Evolutionary conservation across 768 basidiomycete genomes (phyloP).

Genomic region (Termitomyces sp.): DNA sequence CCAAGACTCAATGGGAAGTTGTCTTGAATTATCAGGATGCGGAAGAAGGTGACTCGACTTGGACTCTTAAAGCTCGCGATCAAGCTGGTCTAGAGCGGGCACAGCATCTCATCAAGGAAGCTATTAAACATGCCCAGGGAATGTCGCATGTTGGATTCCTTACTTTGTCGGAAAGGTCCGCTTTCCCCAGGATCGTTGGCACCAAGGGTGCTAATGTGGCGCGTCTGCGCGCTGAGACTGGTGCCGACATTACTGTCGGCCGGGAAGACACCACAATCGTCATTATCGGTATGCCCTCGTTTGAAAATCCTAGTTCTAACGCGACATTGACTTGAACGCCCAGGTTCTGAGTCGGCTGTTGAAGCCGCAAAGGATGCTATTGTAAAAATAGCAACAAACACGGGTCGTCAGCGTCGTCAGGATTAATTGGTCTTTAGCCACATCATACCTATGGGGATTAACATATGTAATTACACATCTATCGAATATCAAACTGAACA

Average conservation of each 20-base stretch:
- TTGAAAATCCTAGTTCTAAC: background rate
- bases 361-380: slow-evolving; percentile 74
- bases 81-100: slow-evolving; percentile 74
- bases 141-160: slow-evolving; percentile 83
- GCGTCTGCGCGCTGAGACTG: slow-evolving; percentile 82
- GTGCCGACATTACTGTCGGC: slow-evolving; percentile 88
- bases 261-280: slow-evolving; percentile 84
- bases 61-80: slow-evolving; percentile 82
- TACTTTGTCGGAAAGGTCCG: slow-evolving; percentile 72
- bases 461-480: background rate
- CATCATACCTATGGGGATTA: slow-evolving; percentile 1
- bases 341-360: slow-evolving; percentile 67
- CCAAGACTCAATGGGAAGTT: slow-evolving; percentile 70
- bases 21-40: slow-evolving; percentile 70
- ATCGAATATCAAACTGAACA: background rate
- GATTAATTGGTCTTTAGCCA: slow-evolving; percentile 14
- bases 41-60: slow-evolving; percentile 79
- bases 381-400: slow-evolving; percentile 45
- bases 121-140: slow-evolving; percentile 63
- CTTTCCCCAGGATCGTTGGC: slow-evolving; percentile 92
- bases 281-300: slow-evolving; percentile 63
- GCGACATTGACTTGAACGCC: slow-evolving; percentile 1
- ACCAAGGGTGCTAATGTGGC: slow-evolving; percentile 87
- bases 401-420: slow-evolving; percentile 34
- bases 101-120: slow-evolving; percentile 56